phyloP scores from a whole-genome alignment of 73 alveolate genomes.

The Paraurostyla sp. region DNA sequence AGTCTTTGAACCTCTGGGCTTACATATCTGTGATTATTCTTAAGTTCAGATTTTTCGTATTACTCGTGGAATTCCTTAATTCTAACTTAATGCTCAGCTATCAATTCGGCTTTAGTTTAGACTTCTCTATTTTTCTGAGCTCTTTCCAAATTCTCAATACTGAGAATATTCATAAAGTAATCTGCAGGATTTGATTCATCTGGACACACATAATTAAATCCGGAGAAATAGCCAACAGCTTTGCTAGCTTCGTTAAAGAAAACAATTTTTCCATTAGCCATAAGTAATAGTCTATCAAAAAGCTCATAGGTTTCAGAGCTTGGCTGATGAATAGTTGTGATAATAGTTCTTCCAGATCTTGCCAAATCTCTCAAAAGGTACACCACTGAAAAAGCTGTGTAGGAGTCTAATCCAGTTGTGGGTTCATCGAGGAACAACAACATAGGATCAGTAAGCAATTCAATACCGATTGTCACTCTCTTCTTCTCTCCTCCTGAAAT shows the following conservation, averaged over 20 bases:
- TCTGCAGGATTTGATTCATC: constrained; percentile 88
- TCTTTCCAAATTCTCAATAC: constrained; percentile 45
- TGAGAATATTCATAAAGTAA: constrained; percentile 75
- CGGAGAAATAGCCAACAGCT: constrained; percentile 76
- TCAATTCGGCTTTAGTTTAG: not conserved
- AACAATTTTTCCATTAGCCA: constrained; percentile 85
- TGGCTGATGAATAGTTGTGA: constrained; percentile 94
- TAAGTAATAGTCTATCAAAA: constrained; percentile 85
- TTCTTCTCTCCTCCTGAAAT: constrained; percentile 98
- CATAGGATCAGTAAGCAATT: constrained; percentile 94
- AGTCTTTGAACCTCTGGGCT: not conserved
- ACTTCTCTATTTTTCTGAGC: constrained; percentile 2
- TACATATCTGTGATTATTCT: not conserved
- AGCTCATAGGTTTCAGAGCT: constrained; percentile 83
- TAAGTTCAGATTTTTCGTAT: constrained; percentile 26
- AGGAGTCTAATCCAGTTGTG: constrained; percentile 94
- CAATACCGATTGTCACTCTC: constrained; percentile 96
- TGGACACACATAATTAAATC: constrained; percentile 81
- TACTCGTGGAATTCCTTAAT: constrained; percentile 15
- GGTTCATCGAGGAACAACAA: constrained; percentile 95
- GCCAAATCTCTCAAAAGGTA: constrained; percentile 76
- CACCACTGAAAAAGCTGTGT: constrained; percentile 84
- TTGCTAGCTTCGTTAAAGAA: constrained; percentile 79
- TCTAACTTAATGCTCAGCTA: not conserved
- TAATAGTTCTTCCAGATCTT: constrained; percentile 80